phyloP scores from a whole-genome alignment of 2,329 filamentous ascomycete species.

The Sporothrix sp. region DNA sequence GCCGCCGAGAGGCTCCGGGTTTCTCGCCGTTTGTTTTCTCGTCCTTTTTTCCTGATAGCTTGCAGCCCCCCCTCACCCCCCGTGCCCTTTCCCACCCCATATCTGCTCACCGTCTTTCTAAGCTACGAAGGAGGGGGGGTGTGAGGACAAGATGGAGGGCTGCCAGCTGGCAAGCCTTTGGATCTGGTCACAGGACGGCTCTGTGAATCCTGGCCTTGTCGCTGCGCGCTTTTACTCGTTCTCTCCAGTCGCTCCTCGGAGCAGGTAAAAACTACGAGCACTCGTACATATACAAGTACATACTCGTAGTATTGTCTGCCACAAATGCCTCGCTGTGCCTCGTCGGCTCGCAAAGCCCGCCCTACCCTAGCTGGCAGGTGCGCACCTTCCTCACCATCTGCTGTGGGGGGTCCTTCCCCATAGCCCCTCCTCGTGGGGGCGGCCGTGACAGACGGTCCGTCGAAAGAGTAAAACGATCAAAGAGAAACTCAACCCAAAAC shows the following conservation, averaged over 20 bases:
- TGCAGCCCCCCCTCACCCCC: no score
- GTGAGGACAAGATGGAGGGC: not conserved
- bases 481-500: not conserved
- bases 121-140: not conserved
- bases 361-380: not conserved
- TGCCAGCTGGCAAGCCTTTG: conserved; percentile 1
- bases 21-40: no score
- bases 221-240: not conserved
- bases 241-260: not conserved
- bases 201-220: not conserved
- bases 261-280: no score
- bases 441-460: no score
- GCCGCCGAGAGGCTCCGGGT: no score
- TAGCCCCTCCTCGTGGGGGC: not conserved
- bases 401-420: not conserved
- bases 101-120: conserved; percentile 8
- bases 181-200: conserved; percentile 1
- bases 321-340: conserved; percentile 11
- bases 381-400: not conserved
- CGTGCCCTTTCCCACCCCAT: not conserved
- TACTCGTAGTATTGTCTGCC: not conserved
- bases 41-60: no score
- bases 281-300: not conserved
- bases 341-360: no score
- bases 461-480: not conserved